Conservation (phyloP, 371 early-diverging fungal species). For the Mortierella sp. region DNA sequence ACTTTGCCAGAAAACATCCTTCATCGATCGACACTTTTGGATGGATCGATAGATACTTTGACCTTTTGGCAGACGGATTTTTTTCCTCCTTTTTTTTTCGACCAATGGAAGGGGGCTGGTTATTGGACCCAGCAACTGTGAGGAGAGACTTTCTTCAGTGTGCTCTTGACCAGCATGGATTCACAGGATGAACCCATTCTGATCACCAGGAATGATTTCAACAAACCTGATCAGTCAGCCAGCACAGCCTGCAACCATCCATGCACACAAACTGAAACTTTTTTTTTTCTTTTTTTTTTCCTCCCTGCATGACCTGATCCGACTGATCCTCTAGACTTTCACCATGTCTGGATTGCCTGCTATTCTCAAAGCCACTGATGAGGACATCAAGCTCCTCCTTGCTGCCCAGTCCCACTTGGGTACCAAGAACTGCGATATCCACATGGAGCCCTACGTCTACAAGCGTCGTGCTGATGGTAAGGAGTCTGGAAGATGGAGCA, state of each 20-base stretch:
- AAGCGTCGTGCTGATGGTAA: constrained; percentile 90
- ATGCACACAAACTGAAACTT: neutral
- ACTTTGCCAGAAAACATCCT: no score
- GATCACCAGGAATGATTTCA: constrained; percentile 2
- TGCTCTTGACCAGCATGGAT: no score
- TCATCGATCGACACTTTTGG: no score
- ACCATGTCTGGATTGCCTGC: constrained; percentile 34
- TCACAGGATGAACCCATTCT: no score
- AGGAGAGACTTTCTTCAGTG: no score
- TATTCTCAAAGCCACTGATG: constrained; percentile 58
- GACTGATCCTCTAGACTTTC: neutral
- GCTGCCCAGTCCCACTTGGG: constrained; percentile 91
- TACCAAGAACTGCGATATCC: constrained; percentile 83
- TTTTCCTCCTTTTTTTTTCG: no score
- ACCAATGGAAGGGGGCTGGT: no score
- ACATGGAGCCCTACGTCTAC: constrained; percentile 90
- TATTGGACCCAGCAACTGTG: no score
- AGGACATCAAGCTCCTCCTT: constrained; percentile 88
- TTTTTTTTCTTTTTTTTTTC: no score
- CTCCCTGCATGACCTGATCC: neutral
- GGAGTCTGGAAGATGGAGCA: neutral
- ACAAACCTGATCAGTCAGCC: neutral
- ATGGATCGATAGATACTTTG: neutral
- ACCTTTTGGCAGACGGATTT: neutral
- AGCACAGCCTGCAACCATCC: neutral